A percentile compares a stretch with the other conserved stretches of the same genome.
Conservation (phyloP, 2,329 filamentous ascomycete genomes). For the Furcasterigmium furcatum region DNA sequence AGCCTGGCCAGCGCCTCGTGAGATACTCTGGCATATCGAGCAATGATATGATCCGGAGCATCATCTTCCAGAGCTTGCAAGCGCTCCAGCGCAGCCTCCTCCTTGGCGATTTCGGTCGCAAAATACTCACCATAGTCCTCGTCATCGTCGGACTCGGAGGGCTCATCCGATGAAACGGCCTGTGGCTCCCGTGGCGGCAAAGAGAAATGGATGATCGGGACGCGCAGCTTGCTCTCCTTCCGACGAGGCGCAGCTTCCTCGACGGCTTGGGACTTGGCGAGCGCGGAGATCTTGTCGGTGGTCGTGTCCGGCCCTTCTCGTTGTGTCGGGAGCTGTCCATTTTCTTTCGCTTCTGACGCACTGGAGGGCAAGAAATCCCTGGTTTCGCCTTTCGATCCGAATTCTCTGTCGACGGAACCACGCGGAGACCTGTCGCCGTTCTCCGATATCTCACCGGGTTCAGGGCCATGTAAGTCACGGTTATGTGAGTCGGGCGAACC, state of each 20-base stretch:
- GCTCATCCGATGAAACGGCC: slow-evolving; percentile 30
- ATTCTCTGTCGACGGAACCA: slow-evolving; percentile 11
- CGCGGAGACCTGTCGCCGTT: slow-evolving; percentile 30
- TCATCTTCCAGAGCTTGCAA: slow-evolving; percentile 34
- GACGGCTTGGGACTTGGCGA: slow-evolving; percentile 10
- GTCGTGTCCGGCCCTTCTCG: slow-evolving; percentile 2
- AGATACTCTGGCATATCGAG: slow-evolving; percentile 43
- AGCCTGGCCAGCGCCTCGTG: slow-evolving; percentile 47
- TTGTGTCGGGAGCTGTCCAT: slow-evolving; percentile 2
- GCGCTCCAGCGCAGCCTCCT: slow-evolving; percentile 44
- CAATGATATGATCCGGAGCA: slow-evolving; percentile 37
- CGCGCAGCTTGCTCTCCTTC: slow-evolving; percentile 22
- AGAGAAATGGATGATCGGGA: slow-evolving; percentile 29
- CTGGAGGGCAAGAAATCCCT: slow-evolving; percentile 5
- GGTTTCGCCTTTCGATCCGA: slow-evolving; percentile 4
- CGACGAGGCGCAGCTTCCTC: slow-evolving; percentile 8
- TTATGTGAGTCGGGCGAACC: slow-evolving; percentile 28
- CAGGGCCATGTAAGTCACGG: slow-evolving; percentile 37
- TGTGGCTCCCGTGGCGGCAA: slow-evolving; percentile 32
- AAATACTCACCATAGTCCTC: slow-evolving; percentile 58
- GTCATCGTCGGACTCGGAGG: slow-evolving; percentile 53
- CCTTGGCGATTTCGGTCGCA: slow-evolving; percentile 47
- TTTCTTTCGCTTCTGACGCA: background rate
- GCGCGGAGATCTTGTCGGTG: slow-evolving; percentile 1
- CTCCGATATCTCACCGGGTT: slow-evolving; percentile 44